Base-by-base conservation (phyloP, 2,329 filamentous ascomycete genomes). In the Aureobasidium melanogenum region DNA sequence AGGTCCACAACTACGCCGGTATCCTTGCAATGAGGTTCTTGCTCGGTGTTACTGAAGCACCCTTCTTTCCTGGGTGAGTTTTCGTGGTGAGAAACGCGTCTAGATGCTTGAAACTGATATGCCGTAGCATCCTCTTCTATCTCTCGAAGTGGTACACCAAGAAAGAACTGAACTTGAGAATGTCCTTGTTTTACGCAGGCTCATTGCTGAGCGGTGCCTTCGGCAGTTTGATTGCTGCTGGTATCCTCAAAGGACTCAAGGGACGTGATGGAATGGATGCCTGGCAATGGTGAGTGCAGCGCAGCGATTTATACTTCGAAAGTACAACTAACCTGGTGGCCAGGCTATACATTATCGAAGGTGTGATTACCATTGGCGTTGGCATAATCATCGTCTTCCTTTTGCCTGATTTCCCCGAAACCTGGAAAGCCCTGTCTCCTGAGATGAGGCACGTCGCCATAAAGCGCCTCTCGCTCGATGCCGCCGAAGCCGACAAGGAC, bases 201-300 rank as follows among this genome's bases (percentile, higher is more conserved):
- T 84, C 84, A 0, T 76, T 90, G 30, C 81, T 91, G 22, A 87
- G 85, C 0, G 86, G 87, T 5, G 87, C 88, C 1, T 90, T 91
- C 67, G 88, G 86, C 0, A 87, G 86, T 36, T 66, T 80, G n/a
- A 77, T 80, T 30, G 77, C 78, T 14, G 78, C 77, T n/a, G 79
- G 87, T 7, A 88, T 91, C 60, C 84, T 82, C 0, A 75, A 77
- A n/a, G 83, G 86, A 54, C 81, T 91, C 77, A 79, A 87, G 63
- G 79, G 82, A 1, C 73, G 73, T 0, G 73, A 73, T 8, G 86
- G 85, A 0, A 73, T 86, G 2, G 73, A 77, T 2, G 84, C 84
- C 4, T 90, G 81, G 86, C 73, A 68, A 66, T 72, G 67, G 82
- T 58, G 9, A 57, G 54, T 30, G 5, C 9, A 1, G 34, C 8